Conservation (phyloP, 1,284 basidiomycete species). For the Neolentinus lepideus region DNA sequence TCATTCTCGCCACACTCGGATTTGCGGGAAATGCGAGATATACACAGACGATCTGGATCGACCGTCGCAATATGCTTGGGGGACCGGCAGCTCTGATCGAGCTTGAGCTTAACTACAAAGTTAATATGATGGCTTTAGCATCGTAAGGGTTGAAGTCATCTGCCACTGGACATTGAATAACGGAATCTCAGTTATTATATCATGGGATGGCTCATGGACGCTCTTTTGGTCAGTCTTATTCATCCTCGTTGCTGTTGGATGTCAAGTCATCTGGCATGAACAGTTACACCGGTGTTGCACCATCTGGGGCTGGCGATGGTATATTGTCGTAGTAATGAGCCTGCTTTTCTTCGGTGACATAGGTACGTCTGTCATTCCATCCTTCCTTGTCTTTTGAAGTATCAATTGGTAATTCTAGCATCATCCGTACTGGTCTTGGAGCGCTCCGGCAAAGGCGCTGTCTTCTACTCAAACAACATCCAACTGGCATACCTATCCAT, state of each 20-base stretch:
- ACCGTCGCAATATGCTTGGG: constrained; percentile 16
- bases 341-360: constrained; percentile 16
- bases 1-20: constrained; percentile 21
- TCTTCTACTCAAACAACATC: constrained; percentile 18
- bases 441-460: constrained; percentile 9
- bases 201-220: not conserved
- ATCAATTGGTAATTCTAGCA: constrained; percentile 8
- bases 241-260: no score
- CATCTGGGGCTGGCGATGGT: constrained; percentile 16
- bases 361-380: constrained; percentile 11
- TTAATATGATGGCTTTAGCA: not conserved
- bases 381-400: not conserved
- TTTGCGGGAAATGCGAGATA: constrained; percentile 22
- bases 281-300: constrained; percentile 22
- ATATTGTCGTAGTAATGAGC: constrained; percentile 17
- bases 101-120: not conserved
- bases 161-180: not conserved
- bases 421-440: constrained; percentile 19
- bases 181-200: not conserved
- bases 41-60: constrained; percentile 27
- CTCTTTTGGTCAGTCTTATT: not conserved
- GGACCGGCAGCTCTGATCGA: constrained; percentile 10
- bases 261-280: no score
- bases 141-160: not conserved
- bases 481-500: constrained; percentile 22